phyloP scores from a whole-genome alignment of 495 filamentous ascomycete genomes.

The Lophiostoma macrostomum region DNA sequence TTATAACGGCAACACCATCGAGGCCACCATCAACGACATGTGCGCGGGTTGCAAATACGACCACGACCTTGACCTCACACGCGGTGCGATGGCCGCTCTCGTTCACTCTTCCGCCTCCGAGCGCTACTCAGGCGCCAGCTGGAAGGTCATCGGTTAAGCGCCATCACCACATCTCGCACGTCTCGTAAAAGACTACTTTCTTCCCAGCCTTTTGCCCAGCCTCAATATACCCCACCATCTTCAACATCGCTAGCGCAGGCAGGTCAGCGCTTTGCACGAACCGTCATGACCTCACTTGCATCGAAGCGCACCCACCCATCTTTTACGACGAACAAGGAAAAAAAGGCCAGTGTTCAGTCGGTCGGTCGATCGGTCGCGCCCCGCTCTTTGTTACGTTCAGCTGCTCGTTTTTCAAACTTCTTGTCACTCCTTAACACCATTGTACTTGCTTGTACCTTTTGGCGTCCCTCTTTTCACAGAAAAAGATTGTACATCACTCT shows the following conservation, averaged over 20 bases:
- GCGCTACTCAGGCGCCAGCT: background rate
- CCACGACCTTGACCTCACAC: conserved; percentile 10
- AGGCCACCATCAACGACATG: conserved; percentile 65
- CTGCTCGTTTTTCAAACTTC: background rate
- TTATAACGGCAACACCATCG: conserved; percentile 53
- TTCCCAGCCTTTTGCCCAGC: conserved; percentile 19
- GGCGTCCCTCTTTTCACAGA: background rate
- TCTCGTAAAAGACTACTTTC: conserved; percentile 9
- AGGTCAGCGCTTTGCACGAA: conserved; percentile 34
- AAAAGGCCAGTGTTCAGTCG: too few relatives aligned
- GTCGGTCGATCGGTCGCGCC: too few relatives aligned
- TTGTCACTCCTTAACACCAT: conserved; percentile 18
- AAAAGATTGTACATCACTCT: conserved; percentile 19
- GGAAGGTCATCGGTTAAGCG: background rate
- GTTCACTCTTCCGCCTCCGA: background rate
- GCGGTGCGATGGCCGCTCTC: conserved; percentile 1
- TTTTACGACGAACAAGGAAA: conserved; percentile 14
- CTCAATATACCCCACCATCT: conserved; percentile 14
- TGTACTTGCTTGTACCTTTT: too few relatives aligned
- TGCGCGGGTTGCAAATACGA: conserved; percentile 61
- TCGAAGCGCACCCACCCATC: background rate
- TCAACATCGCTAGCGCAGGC: conserved; percentile 27
- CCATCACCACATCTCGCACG: background rate
- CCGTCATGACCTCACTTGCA: conserved; percentile 13
- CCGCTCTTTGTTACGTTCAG: too few relatives aligned